Base-by-base conservation (phyloP, 164 flowering plant genomes). In the Stephania yunnanensis region DNA sequence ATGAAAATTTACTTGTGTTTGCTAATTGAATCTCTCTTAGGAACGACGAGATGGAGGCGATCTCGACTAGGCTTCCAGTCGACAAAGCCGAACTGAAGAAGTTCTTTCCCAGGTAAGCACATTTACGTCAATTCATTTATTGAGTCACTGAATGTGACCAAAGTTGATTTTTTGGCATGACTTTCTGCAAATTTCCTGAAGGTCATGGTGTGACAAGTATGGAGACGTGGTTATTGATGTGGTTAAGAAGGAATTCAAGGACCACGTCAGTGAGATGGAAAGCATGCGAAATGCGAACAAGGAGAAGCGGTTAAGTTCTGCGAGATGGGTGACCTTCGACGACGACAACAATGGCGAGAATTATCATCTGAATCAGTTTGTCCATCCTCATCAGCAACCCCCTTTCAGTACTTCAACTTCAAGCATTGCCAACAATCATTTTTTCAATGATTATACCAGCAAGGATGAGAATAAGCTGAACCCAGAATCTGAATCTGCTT, bases 161-260 rank as follows among this genome's bases (percentile, higher is more conserved):
- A 8, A 63, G 7, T 13, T 63, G 15, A 4, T 19, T 1, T 1
- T 19, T 25, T 61, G 66, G 19, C 22, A 61, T 19, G 29, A 46
- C 2, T 70, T 65, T 46, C 7, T 48, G 66, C 53, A 53, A 46
- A 11, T 73, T 30, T 53, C 12, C 61, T 61, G 20, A 68, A 92
- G 95, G 80, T 76, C 93, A 68, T 91, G 94, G 92, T 90, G 95
- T 68, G 97, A 93, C 69, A 78, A 85, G 22, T 85, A 93, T 77
- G 96, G 98, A 0, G 93, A 90, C 48, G 83, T 86, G 3, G 97
- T 91, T 5, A 70, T 91, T 72, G 91, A 89, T 77, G 98, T 93
- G 76, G 93, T 93, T 81, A 87, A 84, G 70, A 93, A 89, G 74
- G 98, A 93, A 76, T 90, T 91, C 88, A 93, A 89, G 79, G 91